Evolutionary conservation across 2,329 filamentous ascomycete species (phyloP).

Genomic region (Penicillium sp.): DNA sequence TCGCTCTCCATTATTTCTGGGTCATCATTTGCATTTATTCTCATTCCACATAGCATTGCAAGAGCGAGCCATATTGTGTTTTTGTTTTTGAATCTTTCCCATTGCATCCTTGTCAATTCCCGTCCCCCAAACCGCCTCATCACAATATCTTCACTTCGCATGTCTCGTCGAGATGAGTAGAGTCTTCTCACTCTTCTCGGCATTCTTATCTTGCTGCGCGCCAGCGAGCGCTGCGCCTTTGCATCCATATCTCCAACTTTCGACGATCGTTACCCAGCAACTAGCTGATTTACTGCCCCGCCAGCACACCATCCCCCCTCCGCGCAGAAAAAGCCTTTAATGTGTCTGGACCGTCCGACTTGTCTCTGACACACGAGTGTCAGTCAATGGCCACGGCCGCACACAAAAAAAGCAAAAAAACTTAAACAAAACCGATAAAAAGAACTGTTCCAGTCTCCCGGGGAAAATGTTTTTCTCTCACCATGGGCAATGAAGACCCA

Average conservation of each 20-base stretch:
- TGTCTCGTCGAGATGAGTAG: conserved; percentile 26
- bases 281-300: conserved; percentile 8
- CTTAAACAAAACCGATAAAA: conserved; percentile 29
- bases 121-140: conserved; percentile 1
- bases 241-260: conserved; percentile 21
- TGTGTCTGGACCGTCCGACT: conserved; percentile 26
- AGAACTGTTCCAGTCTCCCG: conserved; percentile 25
- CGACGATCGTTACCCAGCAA: conserved; percentile 29
- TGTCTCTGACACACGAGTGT: background rate
- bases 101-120: conserved; percentile 24
- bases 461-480: background rate
- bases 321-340: conserved; percentile 28
- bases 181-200: conserved; percentile 4
- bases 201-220: conserved; percentile 26
- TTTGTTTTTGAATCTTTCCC: conserved; percentile 24
- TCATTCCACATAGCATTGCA: conserved; percentile 51
- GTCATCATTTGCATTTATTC: conserved; percentile 41
- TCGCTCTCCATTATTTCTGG: conserved; percentile 29
- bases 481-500: conserved; percentile 25
- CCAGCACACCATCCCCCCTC: background rate
- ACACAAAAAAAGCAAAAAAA: conserved; percentile 35
- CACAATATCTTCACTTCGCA: conserved; percentile 20
- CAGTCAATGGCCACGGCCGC: conserved; percentile 22
- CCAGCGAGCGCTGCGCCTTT: conserved; percentile 30
- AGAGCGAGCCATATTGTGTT: conserved; percentile 48